A percentile compares a stretch with the other conserved stretches of the same genome.
Conservation (phyloP, 2,329 filamentous ascomycete species). For the Xylariaceae sp. region DNA sequence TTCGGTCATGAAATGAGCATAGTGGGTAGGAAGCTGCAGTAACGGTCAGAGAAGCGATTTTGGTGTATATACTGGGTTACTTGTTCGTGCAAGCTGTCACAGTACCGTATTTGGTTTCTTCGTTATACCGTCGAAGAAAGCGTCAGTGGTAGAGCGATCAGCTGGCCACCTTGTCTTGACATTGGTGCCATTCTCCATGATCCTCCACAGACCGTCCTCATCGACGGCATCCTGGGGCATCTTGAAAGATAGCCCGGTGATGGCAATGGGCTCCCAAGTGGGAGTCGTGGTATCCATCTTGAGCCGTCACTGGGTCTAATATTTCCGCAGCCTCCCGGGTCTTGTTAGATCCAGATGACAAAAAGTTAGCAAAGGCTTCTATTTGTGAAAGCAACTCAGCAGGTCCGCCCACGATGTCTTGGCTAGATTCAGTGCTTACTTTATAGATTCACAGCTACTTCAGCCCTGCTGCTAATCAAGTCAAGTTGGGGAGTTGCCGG, state of each 20-base stretch:
- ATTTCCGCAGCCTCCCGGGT: too few species aligned
- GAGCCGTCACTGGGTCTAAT: too few species aligned
- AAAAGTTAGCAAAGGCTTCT: too few species aligned
- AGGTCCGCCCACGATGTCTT: too few species aligned
- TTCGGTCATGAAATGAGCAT: conserved; percentile 27
- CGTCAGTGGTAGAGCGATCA: conserved; percentile 20
- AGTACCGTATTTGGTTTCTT: conserved; percentile 6
- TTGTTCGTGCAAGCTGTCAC: background rate
- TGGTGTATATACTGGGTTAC: too few species aligned
- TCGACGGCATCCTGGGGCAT: conserved; percentile 28
- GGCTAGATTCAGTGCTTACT: too few species aligned
- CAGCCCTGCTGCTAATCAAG: too few species aligned
- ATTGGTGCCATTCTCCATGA: conserved; percentile 22
- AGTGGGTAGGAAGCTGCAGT: conserved; percentile 12
- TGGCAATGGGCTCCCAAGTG: conserved; percentile 17
- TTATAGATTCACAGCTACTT: too few species aligned
- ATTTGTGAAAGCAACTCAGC: too few species aligned
- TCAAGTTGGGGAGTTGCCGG: too few species aligned
- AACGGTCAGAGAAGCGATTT: background rate
- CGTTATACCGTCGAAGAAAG: conserved; percentile 12
- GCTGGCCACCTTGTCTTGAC: conserved; percentile 26
- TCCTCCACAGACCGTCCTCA: conserved; percentile 26
- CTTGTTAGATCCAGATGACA: too few species aligned
- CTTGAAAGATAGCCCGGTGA: conserved; percentile 31
- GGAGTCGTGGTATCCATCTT: too few species aligned